These are phyloP conservation scores for Dianthus caryophyllus DNA, from an alignment of 148 eudicot species.

Conservation along the genomic window DNA sequence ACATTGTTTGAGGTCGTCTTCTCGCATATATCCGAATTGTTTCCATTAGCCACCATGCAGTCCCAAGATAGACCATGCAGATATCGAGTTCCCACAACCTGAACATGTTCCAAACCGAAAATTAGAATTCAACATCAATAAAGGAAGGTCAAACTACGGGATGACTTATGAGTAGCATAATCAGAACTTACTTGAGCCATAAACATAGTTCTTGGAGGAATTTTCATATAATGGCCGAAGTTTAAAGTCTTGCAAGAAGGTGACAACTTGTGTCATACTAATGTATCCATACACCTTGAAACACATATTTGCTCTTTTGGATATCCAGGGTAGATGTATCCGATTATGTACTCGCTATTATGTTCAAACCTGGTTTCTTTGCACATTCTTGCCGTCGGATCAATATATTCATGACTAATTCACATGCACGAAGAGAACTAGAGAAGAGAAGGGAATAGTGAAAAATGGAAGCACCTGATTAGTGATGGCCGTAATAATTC, in stretches of 20 bases:
- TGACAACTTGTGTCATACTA: slow-evolving; percentile 86
- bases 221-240: slow-evolving; percentile 99
- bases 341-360: slow-evolving; percentile 96
- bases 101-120: neutral
- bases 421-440: neutral
- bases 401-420: neutral
- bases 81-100: slow-evolving; percentile 80
- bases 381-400: slow-evolving; percentile 9
- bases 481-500: slow-evolving; percentile 87
- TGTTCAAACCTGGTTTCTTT: slow-evolving; percentile 87
- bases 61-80: slow-evolving; percentile 59
- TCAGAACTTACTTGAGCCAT: slow-evolving; percentile 82
- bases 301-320: slow-evolving; percentile 96
- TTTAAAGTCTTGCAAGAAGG: slow-evolving; percentile 94
- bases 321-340: slow-evolving; percentile 95
- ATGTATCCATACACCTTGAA: slow-evolving; percentile 94
- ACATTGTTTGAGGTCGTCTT: slow-evolving; percentile 40
- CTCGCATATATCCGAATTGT: slow-evolving; percentile 70
- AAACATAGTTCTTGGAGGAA: slow-evolving; percentile 94
- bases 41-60: slow-evolving; percentile 99
- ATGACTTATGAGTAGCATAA: too few species aligned
- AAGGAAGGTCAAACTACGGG: too few species aligned
- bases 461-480: slow-evolving; percentile 53
- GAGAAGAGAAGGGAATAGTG: neutral
- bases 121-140: too few species aligned